Conservation (phyloP, 164 flowering plant genomes). For the Cinnamomum micranthum region DNA sequence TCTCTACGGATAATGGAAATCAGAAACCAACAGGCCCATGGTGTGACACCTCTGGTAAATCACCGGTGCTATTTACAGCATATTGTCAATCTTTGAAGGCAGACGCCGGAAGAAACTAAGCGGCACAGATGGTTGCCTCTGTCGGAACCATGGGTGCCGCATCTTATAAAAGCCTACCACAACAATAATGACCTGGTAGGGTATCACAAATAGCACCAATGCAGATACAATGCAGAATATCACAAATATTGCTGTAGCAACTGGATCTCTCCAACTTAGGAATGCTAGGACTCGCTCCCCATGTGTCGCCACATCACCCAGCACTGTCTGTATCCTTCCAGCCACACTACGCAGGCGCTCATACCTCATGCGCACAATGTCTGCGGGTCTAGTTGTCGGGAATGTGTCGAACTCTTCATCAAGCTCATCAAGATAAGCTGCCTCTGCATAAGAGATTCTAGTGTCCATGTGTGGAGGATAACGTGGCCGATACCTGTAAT, state of each 20-base stretch:
- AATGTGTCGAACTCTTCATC: conserved; percentile 85
- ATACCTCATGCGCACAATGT: conserved; percentile 69
- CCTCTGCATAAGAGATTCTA: conserved; percentile 62
- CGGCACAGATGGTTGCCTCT: conserved; percentile 65
- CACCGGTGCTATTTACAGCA: conserved; percentile 57
- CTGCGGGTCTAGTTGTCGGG: conserved; percentile 52
- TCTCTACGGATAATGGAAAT: neutral
- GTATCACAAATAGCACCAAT: conserved; percentile 41
- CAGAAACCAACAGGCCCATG: neutral
- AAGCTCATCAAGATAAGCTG: conserved; percentile 66
- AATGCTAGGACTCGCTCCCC: conserved; percentile 64
- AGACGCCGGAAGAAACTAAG: conserved; percentile 87
- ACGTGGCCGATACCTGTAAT: conserved; percentile 78
- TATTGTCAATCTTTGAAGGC: conserved; percentile 79
- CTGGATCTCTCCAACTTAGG: conserved; percentile 71
- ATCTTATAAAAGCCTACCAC: neutral
- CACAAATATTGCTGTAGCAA: conserved; percentile 55
- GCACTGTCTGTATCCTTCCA: too few relatives aligned
- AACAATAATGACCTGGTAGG: neutral
- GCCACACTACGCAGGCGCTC: conserved; percentile 76
- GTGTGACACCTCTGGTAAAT: conserved; percentile 46
- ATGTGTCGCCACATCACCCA: conserved; percentile 18
- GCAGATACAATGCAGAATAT: conserved; percentile 65
- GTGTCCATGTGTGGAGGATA: conserved; percentile 89
- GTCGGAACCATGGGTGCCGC: conserved; percentile 71